Percentiles rank a stretch among this genome's conserved stretches.
These are phyloP conservation scores for Neurospora sublineolata DNA, from an alignment of 495 filamentous ascomycete genomes.

Conservation along the genomic window DNA sequence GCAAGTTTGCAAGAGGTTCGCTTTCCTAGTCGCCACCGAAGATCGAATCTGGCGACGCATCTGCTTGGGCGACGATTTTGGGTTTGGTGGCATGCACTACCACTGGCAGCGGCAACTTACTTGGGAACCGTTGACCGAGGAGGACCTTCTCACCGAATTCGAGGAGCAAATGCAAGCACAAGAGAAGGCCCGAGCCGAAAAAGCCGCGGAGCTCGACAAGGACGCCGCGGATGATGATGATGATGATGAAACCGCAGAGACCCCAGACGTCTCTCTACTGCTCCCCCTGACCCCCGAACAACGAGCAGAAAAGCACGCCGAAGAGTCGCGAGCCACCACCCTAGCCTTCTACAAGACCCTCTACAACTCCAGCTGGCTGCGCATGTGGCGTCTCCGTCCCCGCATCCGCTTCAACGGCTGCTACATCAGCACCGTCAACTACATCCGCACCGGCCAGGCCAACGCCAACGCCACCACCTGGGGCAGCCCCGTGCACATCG, in stretches of 20 bases:
- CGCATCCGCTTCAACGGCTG: slow-evolving; percentile 86
- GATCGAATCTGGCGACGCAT: slow-evolving; percentile 82
- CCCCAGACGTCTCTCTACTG: not conserved
- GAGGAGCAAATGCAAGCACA: not conserved
- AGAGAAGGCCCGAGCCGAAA: not conserved
- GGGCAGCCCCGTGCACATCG: slow-evolving; percentile 83
- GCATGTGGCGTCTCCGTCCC: slow-evolving; percentile 70
- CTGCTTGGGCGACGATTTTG: slow-evolving; percentile 56
- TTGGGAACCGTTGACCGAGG: slow-evolving; percentile 43
- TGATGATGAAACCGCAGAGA: slow-evolving; percentile 5
- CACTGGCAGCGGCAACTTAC: slow-evolving; percentile 53
- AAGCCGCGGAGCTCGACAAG: slow-evolving; percentile 3
- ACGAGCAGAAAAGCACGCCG: slow-evolving; percentile 15
- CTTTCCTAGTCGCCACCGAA: slow-evolving; percentile 74
- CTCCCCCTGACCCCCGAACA: slow-evolving; percentile 16
- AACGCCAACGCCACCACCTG: slow-evolving; percentile 47
- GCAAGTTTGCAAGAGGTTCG: slow-evolving; percentile 75
- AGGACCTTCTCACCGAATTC: slow-evolving; percentile 21
- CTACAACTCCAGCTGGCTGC: slow-evolving; percentile 40
- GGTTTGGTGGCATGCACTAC: slow-evolving; percentile 79
- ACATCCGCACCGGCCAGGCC: slow-evolving; percentile 65
- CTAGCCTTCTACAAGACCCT: slow-evolving; percentile 28
- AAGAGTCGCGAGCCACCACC: slow-evolving; percentile 24
- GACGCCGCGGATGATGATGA: not conserved
- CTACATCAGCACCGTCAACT: slow-evolving; percentile 95